Conservation (phyloP, 306 rosid genomes). For the Pyrus communis region DNA sequence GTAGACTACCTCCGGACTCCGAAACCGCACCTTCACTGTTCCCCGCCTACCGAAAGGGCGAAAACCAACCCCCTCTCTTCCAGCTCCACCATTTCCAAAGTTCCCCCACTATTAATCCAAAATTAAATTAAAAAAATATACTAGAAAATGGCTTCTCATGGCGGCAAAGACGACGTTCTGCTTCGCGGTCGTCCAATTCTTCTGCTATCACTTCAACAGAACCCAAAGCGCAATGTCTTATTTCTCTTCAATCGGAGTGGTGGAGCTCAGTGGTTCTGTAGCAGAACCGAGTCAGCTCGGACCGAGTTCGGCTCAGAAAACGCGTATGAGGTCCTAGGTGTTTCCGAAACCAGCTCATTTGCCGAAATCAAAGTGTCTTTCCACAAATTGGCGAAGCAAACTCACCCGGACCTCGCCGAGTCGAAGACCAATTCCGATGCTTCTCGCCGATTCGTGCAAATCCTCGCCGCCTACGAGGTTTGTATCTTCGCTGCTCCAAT, state of each 20-base stretch:
- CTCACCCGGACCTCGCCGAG: conserved; percentile 90
- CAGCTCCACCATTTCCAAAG: conserved; percentile 1
- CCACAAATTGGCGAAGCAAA: conserved; percentile 85
- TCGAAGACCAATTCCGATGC: conserved; percentile 46
- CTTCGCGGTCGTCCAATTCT: conserved; percentile 18
- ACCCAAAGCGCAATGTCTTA: not conserved
- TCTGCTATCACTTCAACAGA: conserved; percentile 2
- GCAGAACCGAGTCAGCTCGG: conserved; percentile 41
- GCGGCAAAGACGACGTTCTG: not conserved
- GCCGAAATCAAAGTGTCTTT: conserved; percentile 79
- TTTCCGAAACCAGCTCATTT: conserved; percentile 63
- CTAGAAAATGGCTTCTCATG: conserved; percentile 19
- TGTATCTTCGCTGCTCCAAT: not conserved
- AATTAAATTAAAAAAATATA: not conserved
- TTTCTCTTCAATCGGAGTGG: conserved; percentile 2
- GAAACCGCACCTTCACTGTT: not conserved
- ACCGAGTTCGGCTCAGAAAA: conserved; percentile 42
- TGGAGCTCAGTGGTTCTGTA: conserved; percentile 34
- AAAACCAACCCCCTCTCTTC: not conserved
- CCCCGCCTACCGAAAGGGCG: not conserved
- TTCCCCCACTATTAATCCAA: not conserved
- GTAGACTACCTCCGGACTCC: not conserved
- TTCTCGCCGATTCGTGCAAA: conserved; percentile 72
- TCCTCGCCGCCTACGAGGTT: conserved; percentile 94
- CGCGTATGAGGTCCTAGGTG: conserved; percentile 78